Conservation (phyloP, 179 eudicot genomes). For the Camellia oleifera region DNA sequence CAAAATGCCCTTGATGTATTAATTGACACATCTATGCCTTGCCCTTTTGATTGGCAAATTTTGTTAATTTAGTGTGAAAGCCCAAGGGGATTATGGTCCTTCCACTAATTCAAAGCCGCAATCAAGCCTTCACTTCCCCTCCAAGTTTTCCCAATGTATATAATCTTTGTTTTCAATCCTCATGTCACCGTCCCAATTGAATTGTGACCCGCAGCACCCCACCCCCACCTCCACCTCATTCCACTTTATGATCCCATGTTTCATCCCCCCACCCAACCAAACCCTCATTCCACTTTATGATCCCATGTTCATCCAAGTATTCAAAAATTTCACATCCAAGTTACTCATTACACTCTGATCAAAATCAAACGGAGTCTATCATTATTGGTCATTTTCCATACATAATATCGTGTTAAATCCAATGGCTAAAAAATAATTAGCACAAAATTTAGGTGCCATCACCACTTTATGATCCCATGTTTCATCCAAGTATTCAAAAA, state of each 20-base stretch:
- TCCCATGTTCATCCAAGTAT: not conserved
- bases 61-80: not conserved
- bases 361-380: not conserved
- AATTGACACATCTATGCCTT: not conserved
- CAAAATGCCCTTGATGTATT: not conserved
- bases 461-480: not conserved
- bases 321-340: not conserved
- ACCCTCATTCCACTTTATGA: not conserved
- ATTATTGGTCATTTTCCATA: not conserved
- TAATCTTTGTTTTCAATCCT: not conserved
- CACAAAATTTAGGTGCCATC: not conserved
- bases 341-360: not conserved
- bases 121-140: not conserved
- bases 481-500: not conserved
- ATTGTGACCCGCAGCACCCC: not conserved
- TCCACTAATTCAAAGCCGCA: not conserved
- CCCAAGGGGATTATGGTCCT: not conserved
- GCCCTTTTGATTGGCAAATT: not conserved
- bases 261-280: not conserved
- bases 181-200: slow-evolving; percentile 4
- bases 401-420: not conserved
- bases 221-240: slow-evolving; percentile 2
- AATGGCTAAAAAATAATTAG: not conserved
- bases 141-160: not conserved
- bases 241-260: not conserved